These are phyloP conservation scores for Melanogaster broomeanus DNA, from an alignment of 768 basidiomycete genomes.

Conservation along the genomic window DNA sequence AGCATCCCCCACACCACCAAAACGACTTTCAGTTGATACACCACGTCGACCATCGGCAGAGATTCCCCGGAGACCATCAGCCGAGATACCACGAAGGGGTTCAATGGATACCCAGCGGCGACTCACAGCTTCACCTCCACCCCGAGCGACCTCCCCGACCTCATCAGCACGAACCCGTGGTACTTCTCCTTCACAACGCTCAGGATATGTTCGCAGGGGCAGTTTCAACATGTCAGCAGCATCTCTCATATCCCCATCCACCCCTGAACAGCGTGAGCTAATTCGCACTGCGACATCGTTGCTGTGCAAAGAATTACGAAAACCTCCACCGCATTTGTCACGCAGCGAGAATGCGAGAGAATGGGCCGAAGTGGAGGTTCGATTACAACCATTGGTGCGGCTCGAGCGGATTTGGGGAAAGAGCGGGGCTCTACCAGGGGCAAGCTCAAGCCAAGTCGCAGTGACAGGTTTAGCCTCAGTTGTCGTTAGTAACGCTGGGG, in stretches of 20 bases:
- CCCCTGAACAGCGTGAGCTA: slow-evolving; percentile 65
- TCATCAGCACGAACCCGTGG: slow-evolving; percentile 46
- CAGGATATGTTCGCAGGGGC: slow-evolving; percentile 51
- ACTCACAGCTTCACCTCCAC: slow-evolving; percentile 27
- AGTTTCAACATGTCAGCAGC: slow-evolving; percentile 61
- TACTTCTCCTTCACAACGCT: slow-evolving; percentile 46
- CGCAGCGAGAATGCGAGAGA: slow-evolving; percentile 55
- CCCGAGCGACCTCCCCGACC: slow-evolving; percentile 45
- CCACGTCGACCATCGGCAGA: slow-evolving; percentile 41
- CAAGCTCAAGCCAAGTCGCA: slow-evolving; percentile 44
- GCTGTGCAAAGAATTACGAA: slow-evolving; percentile 66
- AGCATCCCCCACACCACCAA: slow-evolving; percentile 30
- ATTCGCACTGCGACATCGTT: slow-evolving; percentile 64
- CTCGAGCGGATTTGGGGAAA: slow-evolving; percentile 79
- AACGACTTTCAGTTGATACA: slow-evolving; percentile 27
- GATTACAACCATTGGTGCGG: slow-evolving; percentile 58
- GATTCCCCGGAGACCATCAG: slow-evolving; percentile 34
- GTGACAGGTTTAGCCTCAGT: slow-evolving; percentile 30
- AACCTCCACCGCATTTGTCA: slow-evolving; percentile 57
- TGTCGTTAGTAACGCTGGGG: slow-evolving; percentile 53
- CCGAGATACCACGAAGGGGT: slow-evolving; percentile 15
- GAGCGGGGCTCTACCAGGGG: slow-evolving; percentile 47
- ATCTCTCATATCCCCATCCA: slow-evolving; percentile 49
- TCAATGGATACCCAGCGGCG: slow-evolving; percentile 29
- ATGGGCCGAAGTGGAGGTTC: slow-evolving; percentile 76